These are phyloP conservation scores for Diplogelasinospora grovesii DNA, from an alignment of 495 filamentous ascomycete species.

Conservation along the genomic window DNA sequence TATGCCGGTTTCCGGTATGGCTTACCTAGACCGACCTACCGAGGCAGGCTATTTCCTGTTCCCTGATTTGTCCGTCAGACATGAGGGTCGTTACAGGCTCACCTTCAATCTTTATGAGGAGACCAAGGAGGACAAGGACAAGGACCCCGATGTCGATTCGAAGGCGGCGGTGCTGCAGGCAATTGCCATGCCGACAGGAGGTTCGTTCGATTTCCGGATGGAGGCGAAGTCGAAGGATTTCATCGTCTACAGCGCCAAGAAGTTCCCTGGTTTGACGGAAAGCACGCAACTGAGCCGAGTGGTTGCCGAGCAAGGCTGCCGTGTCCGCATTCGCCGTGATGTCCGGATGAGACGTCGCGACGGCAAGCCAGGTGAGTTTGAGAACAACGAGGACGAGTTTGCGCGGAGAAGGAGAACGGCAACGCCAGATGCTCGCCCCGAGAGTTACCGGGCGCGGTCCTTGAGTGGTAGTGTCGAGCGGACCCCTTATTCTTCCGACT, in stretches of 20 bases:
- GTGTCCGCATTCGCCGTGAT: constrained; percentile 92
- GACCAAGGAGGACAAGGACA: constrained; percentile 61
- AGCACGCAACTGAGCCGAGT: constrained; percentile 83
- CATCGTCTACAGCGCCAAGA: constrained; percentile 93
- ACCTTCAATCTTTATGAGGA: constrained; percentile 92
- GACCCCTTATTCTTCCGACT: constrained; percentile 37
- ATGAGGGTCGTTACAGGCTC: constrained; percentile 85
- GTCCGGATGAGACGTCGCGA: constrained; percentile 92
- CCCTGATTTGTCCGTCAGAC: constrained; percentile 91
- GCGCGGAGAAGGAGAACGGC: constrained; percentile 52
- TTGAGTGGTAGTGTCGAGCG: constrained; percentile 63
- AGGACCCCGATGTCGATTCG: constrained; percentile 36
- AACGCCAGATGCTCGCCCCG: constrained; percentile 55
- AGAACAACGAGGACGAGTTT: constrained; percentile 61
- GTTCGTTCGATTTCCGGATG: constrained; percentile 51
- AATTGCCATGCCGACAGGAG: constrained; percentile 15
- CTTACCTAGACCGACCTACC: constrained; percentile 85
- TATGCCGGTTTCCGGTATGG: constrained; percentile 92
- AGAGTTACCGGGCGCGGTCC: constrained; percentile 62
- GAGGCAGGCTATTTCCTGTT: constrained; percentile 98
- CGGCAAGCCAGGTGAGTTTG: constrained; percentile 63
- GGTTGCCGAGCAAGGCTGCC: constrained; percentile 94
- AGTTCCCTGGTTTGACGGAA: constrained; percentile 91
- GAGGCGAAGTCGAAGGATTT: constrained; percentile 87
- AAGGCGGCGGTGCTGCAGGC: constrained; percentile 16